Evolutionary conservation across 345 rosid species (phyloP), one percentile per base, ranked within the genome.

Genomic region (Balakata baccata): DNA sequence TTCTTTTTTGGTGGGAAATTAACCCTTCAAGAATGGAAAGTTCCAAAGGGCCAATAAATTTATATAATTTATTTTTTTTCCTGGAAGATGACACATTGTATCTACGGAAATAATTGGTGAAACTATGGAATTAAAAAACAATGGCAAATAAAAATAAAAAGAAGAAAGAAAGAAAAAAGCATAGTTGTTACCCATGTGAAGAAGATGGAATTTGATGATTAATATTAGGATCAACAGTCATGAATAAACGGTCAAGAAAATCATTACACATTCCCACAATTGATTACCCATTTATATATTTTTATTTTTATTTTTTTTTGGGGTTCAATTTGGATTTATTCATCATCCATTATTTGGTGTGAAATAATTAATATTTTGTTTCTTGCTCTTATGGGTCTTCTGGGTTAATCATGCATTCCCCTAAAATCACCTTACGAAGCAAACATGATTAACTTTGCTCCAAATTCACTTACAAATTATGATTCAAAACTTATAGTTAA

Each of bases 181-280:
- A 29, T 29, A 52, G 76, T 54, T 61, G 79, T 71, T 39, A 5
- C 64, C 76, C 84, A 77, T 78, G 79, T 78, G 79, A 70, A 54
- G 52, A 18, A 22, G 17, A 23, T 20, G 49, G 12, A n/a, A 47
- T n/a, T 68, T 54, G 50, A 72, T 76, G 17, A 80, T 80, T 68
- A 74, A 17, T 6, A 38, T 39, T 22, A 53, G 18, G 18, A 53
- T 5, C 17, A 17, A 41, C 14, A 20, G 47, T 65, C 73, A 61
- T 20, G 29, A 12, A 66, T 41, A 23, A 67, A 63, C 71, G 80
- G 79, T 80, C 77, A 72, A 56, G 10, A 74, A 58, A 71, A 68
- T 68, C 76, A 75, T 80, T 56, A 71, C 68, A 0, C 68, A 34
- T 6, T 34, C 16, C n/a, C 34, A 37, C n/a, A 25, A 22, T 34